Conservation (phyloP, 768 basidiomycete species). For the Crassisporium funariophilum region DNA sequence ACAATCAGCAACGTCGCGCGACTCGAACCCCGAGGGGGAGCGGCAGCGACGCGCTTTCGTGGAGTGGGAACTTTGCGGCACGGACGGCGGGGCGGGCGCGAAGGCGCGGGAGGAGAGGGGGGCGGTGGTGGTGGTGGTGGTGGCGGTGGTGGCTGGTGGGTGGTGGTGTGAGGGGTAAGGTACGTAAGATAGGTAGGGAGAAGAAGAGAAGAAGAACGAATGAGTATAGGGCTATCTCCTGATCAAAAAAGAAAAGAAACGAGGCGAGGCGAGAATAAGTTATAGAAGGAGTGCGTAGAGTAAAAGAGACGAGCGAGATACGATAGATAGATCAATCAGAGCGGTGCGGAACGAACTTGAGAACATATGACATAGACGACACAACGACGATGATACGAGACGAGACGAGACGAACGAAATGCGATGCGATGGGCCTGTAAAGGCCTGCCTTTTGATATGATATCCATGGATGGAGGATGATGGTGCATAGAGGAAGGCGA, state of each 20-base stretch:
- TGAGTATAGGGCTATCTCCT: neutral
- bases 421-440: too few species aligned
- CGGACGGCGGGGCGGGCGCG: neutral
- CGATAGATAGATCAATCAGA: conserved; percentile 4
- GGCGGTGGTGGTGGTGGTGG: neutral
- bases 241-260: conserved; percentile 2
- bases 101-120: neutral
- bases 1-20: too few species aligned
- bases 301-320: conserved; percentile 2
- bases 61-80: neutral
- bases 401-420: neutral
- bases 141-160: neutral
- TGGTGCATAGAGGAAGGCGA: too few species aligned
- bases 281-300: neutral
- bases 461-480: neutral
- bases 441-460: neutral
- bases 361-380: neutral
- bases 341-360: too few species aligned
- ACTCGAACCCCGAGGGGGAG: conserved; percentile 5
- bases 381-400: neutral
- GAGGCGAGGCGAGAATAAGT: conserved; percentile 3
- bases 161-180: neutral
- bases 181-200: neutral
- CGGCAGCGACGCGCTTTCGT: neutral
- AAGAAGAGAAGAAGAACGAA: conserved; percentile 5